Evolutionary conservation across 2,329 filamentous ascomycete genomes (phyloP), one percentile per base, ranked within the genome.

Genomic region (Stachybotrys chartarum): DNA sequence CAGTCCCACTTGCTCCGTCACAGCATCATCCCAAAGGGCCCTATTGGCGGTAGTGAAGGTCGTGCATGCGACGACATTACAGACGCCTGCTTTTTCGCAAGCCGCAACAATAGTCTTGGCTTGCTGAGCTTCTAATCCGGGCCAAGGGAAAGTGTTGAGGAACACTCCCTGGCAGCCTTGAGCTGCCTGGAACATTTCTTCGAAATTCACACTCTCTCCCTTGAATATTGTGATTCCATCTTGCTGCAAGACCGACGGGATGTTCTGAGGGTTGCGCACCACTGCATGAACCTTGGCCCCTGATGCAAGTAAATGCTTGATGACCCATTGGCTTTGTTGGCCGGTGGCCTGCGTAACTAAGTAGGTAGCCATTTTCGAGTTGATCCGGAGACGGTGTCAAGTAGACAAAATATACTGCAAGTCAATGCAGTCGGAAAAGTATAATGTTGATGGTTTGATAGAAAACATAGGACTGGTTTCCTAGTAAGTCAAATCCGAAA

Each of bases 271-370:
- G 49, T 73, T 59, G 50, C 70, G 70, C 1, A 73, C 70, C 4
- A 74, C 54, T 0, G 68, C 71, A 39, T 73, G 70, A 52, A 73
- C 56, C 18, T 67, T 69, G 46, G 61, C 64, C 11, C 70, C 69
- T 1, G 69, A 62, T 18, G 58, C 55, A 6, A 73, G 68, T 1
- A 74, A 66, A 18, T 71, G 63, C 2, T 31, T 63, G 57, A 71
- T 68, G 39, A 61, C 58, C 56, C 58, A 65, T 51, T 58, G 64
- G 55, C 63, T 62, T 55, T 72, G 70, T 5, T 65, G 58, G 39
- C 70, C 70, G 10, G 70, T 68, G 12, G 70, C 70, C 51, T 72
- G 68, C 0, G 68, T 70, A 56, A 72, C 54, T 1, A 72, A 63
- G 51, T 68, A 72, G 51, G 65, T 66, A n/a, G 67, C 35, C 68